Evolutionary conservation across 1,139 yeast genomes (phyloP).

Genomic region (Ogataea hybrid): DNA sequence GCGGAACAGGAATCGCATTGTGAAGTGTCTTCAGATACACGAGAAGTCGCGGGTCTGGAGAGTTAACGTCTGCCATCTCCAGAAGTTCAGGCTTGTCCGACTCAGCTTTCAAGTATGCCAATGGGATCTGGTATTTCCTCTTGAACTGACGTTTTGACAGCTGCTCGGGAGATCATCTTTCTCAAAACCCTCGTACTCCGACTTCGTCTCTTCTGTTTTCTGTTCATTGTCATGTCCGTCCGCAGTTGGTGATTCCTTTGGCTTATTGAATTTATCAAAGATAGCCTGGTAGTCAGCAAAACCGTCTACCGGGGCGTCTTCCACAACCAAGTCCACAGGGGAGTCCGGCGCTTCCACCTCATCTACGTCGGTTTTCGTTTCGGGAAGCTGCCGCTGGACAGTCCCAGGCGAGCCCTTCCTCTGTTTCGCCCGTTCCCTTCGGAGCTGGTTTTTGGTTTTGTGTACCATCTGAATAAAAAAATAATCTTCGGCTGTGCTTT

Average conservation of each 20-base stretch:
- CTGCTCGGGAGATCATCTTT: constrained; percentile 12
- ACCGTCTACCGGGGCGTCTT: constrained; percentile 5
- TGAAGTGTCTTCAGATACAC: constrained; percentile 63
- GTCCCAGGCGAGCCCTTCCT: constrained; percentile 33
- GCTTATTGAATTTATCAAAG: constrained; percentile 1
- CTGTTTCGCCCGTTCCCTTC: constrained; percentile 59
- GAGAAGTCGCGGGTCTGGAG: constrained; percentile 70
- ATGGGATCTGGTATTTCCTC: constrained; percentile 54
- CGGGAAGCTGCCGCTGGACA: background rate
- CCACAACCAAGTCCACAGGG: constrained; percentile 7
- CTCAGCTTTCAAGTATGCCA: constrained; percentile 64
- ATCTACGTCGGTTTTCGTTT: constrained; percentile 5
- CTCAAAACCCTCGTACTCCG: constrained; percentile 19
- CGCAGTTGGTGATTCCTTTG: background rate
- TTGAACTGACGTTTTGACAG: constrained; percentile 43
- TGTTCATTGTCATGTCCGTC: constrained; percentile 25
- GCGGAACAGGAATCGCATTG: constrained; percentile 75
- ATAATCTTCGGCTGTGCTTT: constrained; percentile 5
- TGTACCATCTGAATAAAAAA: constrained; percentile 13
- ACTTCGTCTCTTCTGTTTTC: constrained; percentile 10
- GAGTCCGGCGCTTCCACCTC: constrained; percentile 1
- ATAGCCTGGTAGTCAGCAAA: constrained; percentile 1
- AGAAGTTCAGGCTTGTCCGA: constrained; percentile 67
- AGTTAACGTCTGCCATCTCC: constrained; percentile 87
- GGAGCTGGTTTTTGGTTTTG: constrained; percentile 58